Base-by-base conservation (phyloP, 768 basidiomycete genomes). In the Boletus reticulatus region DNA sequence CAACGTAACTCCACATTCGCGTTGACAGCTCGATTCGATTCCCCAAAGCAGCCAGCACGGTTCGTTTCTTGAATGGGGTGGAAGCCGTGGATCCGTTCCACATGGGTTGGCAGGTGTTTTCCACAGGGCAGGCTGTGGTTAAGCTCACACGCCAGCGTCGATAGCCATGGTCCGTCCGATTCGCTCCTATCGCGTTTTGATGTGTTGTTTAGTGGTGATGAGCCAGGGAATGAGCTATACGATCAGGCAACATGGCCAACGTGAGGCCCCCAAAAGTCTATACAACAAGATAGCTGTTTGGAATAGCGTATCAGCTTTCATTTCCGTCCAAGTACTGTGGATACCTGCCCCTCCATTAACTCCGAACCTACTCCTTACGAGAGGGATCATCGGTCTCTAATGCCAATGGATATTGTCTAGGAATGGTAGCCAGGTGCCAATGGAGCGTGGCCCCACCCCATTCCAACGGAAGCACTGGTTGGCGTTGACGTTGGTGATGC, bases 101-200 rank as follows among this genome's bases (percentile, higher is more conserved):
- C 43, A 36, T 32, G 42, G 27, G 34, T 29, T 54, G 56, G 22
- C 39, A 45, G 10, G 51, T 39, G n/a, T 29, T 29, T 29, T 12
- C 42, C 17, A 1, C 16, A 41, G 36, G 51, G 43, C 55, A 37
- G 43, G 46, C 45, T 52, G 56, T 60, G 24, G 45, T 37, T 24
- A 54, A 50, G 55, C 56, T 46, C 56, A 6, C 53, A 36, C 31
- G 45, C 65, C 65, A 64, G 55, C 20, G 11, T 38, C 7, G 4
- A 55, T 43, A 49, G 55, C 34, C 38, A 53, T 50, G 56, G 43
- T 47, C 29, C 11, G 9, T n/a, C 53, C 24, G 31, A 38, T 20
- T 10, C 11, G 14, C 7, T 24, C 31, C 43, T 27, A 41, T 43
- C 46, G 29, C n/a, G 7, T 51, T 36, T 11, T 45, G 57, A 38